These are phyloP conservation scores for Sporothrix brasiliensis DNA, from an alignment of 2,329 filamentous ascomycete genomes.

Conservation along the genomic window DNA sequence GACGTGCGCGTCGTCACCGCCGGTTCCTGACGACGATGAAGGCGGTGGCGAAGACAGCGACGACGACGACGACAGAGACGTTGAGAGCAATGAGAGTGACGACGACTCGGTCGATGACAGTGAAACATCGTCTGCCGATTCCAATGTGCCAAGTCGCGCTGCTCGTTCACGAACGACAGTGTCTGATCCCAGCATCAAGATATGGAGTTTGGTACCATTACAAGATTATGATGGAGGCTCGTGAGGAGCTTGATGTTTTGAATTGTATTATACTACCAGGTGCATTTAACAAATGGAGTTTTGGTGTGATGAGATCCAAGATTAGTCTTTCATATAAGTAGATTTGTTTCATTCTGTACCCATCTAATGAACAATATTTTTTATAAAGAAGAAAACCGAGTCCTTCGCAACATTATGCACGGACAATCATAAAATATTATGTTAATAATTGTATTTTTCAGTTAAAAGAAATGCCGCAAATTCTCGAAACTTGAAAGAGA, in stretches of 20 bases:
- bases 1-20: slow-evolving; percentile 59
- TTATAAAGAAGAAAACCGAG: too few relatives aligned
- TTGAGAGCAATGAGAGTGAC: slow-evolving; percentile 39
- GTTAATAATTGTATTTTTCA: too few relatives aligned
- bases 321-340: too few relatives aligned
- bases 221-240: background rate
- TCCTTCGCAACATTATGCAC: too few relatives aligned
- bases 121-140: background rate
- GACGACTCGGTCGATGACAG: slow-evolving; percentile 12
- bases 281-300: background rate
- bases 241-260: background rate
- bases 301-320: too few relatives aligned
- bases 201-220: slow-evolving; percentile 31
- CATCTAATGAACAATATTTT: too few relatives aligned
- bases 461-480: too few relatives aligned
- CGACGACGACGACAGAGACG: slow-evolving; percentile 10
- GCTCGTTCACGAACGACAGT: background rate
- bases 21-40: slow-evolving; percentile 34
- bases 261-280: background rate
- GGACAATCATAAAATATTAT: too few relatives aligned
- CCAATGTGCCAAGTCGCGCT: background rate
- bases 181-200: slow-evolving; percentile 31
- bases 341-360: too few relatives aligned
- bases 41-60: slow-evolving; percentile 20
- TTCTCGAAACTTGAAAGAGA: too few relatives aligned